Evolutionary conservation across 2,329 filamentous ascomycete species (phyloP), one percentile per base, ranked within the genome.

Genomic region (Colletotrichum theobromicola): DNA sequence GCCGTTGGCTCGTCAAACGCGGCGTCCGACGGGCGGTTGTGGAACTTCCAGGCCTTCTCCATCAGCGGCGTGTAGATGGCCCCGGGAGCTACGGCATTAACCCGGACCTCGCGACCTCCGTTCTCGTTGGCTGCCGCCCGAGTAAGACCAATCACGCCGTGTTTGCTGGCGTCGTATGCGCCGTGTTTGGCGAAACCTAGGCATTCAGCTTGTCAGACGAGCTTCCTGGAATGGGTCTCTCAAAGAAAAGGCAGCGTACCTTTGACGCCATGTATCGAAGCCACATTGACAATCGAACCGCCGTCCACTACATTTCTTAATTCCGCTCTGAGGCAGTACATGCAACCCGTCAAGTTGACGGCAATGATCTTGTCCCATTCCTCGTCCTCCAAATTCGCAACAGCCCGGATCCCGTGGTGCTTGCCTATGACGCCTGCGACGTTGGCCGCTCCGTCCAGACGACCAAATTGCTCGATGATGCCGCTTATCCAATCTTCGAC

Each of bases 231-330:
- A 24, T 37, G 24, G 57, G 16, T 42, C 21, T 35, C 34, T 42
- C 16, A 55, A n/a, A 26, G n/a, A 64, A 32, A 55, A 21, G 42
- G 24, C 42, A 24, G 58, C n/a, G 58, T 79, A 77, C 82, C 81
- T 26, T 84, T 80, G 34, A 82, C 80, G 64, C 90, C 90, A 46
- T 89, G 87, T 37, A 88, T 88, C 58, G 87, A 90, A 30, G 87
- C 84, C 32, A 89, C 84, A 78, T 90, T 92, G 68, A 93, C 90
- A 78, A 93, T 91, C 74, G 89, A 90, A 9, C 89, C 89, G 2
- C 88, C 86, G 7, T 85, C 80, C 26, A 84, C 82, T 62, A 91
- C 85, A 53, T 85, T 84, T 46, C 79, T 79, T 55, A 88, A 81
- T 80, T 87, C 81, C 35, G 86, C 86, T 50, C 87, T 83, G 76